Percentiles rank a stretch among this genome's conserved stretches.
Conservation (phyloP, 2,329 filamentous ascomycete genomes). For the Mycosphaerella arachidis region DNA sequence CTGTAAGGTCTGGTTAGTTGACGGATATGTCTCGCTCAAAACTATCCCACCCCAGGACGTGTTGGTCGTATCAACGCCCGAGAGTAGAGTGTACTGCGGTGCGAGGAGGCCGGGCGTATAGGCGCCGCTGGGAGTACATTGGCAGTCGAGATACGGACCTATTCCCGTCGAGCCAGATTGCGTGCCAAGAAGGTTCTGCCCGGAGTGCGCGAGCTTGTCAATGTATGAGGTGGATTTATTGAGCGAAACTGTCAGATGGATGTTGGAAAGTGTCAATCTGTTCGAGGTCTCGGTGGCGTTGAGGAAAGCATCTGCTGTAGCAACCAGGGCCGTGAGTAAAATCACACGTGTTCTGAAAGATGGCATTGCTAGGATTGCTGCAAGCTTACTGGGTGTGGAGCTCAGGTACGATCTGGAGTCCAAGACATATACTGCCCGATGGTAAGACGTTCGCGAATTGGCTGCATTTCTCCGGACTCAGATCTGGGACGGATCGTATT, state of each 20-base stretch:
- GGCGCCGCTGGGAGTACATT: constrained; percentile 56
- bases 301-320: constrained; percentile 11
- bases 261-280: constrained; percentile 41
- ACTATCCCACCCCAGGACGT: constrained; percentile 55
- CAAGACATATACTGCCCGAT: too few relatives aligned
- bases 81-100: constrained; percentile 49
- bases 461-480: neutral
- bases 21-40: constrained; percentile 56
- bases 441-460: neutral
- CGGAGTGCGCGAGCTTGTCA: constrained; percentile 42
- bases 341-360: neutral
- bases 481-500: neutral
- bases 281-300: constrained; percentile 31
- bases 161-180: constrained; percentile 36
- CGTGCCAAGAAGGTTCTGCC: constrained; percentile 51
- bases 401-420: neutral
- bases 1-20: constrained; percentile 56
- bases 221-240: constrained; percentile 43
- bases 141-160: constrained; percentile 60
- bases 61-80: constrained; percentile 48
- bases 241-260: constrained; percentile 42
- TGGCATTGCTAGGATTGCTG: neutral
- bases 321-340: neutral
- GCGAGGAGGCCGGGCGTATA: constrained; percentile 54
- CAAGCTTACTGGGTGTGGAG: neutral